Conservation (phyloP, 805 yeast genomes). For the Torulaspora quercuum region DNA sequence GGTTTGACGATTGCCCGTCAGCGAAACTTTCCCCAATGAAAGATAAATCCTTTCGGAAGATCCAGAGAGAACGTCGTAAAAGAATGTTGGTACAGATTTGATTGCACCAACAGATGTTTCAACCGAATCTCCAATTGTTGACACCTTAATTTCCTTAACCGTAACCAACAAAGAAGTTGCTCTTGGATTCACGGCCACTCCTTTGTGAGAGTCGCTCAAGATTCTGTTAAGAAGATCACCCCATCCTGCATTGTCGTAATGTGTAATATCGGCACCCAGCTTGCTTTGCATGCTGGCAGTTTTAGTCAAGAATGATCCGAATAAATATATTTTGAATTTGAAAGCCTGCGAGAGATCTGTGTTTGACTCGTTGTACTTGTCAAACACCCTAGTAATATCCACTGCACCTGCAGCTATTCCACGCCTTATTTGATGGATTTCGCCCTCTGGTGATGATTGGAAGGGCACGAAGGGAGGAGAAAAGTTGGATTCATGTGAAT, state of each 20-base stretch:
- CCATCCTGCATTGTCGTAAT: conserved; percentile 69
- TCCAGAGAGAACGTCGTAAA: conserved; percentile 59
- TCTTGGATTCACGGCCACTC: conserved; percentile 77
- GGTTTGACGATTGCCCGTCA: conserved; percentile 15
- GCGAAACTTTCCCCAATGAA: conserved; percentile 46
- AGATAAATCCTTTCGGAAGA: conserved; percentile 60
- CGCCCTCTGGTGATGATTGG: conserved; percentile 15
- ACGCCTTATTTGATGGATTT: conserved; percentile 50
- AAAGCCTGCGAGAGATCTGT: conserved; percentile 57
- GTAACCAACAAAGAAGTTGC: conserved; percentile 68
- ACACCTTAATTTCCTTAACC: conserved; percentile 64
- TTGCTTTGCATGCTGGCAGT: conserved; percentile 12
- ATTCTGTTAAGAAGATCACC: conserved; percentile 80
- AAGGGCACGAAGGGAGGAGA: conserved; percentile 29
- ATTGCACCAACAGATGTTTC: conserved; percentile 60
- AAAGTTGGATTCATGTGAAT: conserved; percentile 14
- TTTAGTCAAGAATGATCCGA: conserved; percentile 54
- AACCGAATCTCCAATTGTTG: conserved; percentile 37
- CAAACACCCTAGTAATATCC: conserved; percentile 75
- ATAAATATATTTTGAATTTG: conserved; percentile 67
- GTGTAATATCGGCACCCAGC: conserved; percentile 34
- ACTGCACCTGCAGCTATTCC: conserved; percentile 89
- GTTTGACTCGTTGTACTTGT: conserved; percentile 57
- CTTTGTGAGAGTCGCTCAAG: conserved; percentile 67
- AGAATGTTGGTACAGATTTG: conserved; percentile 46